phyloP scores from a whole-genome alignment of 371 early-diverging fungal species.

The Rhizomucor pusillus region DNA sequence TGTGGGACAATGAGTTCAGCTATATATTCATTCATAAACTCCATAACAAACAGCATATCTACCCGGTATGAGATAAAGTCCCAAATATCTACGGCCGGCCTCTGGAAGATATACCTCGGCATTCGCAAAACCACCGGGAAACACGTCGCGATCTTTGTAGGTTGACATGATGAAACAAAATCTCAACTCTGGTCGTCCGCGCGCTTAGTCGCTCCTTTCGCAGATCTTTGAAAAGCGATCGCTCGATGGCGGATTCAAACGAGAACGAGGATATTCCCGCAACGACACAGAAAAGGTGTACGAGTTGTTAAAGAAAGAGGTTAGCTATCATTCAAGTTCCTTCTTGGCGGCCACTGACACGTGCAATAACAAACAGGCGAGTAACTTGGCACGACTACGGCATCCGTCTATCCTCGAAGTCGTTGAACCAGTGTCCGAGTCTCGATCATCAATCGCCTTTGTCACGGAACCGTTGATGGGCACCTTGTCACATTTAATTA shows the following conservation, averaged over 20 bases:
- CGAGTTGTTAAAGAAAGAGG: conserved; percentile 64
- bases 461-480: conserved; percentile 77
- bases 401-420: conserved; percentile 84
- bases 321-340: neutral
- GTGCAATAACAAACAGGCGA: conserved; percentile 38
- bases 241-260: conserved; percentile 53
- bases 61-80: conserved; percentile 48
- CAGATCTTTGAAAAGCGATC: conserved; percentile 76
- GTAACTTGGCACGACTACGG: conserved; percentile 73
- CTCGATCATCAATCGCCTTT: conserved; percentile 72
- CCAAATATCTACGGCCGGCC: conserved; percentile 57
- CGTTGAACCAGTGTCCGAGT: conserved; percentile 79
- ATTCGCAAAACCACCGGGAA: conserved; percentile 60
- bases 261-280: conserved; percentile 45
- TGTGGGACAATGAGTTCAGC: conserved; percentile 39
- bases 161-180: conserved; percentile 10
- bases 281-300: conserved; percentile 57
- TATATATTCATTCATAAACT: conserved; percentile 48
- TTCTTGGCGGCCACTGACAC: neutral
- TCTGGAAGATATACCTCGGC: conserved; percentile 69
- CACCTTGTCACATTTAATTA: conserved; percentile 66
- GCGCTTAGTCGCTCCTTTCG: conserved; percentile 2
- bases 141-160: conserved; percentile 63
- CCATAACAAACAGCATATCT: conserved; percentile 47
- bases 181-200: neutral